phyloP scores from a whole-genome alignment of 176 grass and related monocot species.

The Musa schizocarpa region DNA sequence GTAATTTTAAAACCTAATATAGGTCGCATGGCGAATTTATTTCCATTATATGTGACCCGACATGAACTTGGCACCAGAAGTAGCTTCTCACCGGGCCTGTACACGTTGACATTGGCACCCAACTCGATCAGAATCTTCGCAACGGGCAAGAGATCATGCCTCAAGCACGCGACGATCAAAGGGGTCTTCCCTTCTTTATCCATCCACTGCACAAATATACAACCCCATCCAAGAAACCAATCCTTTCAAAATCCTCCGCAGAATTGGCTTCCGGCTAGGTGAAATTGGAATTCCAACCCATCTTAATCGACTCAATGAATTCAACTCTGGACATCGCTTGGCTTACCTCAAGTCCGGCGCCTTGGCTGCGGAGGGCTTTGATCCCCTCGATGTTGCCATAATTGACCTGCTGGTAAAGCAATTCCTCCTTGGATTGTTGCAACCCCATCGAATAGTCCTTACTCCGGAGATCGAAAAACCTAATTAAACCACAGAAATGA shows the following conservation, averaged over 20 bases:
- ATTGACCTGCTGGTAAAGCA: slow-evolving; percentile 85
- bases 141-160: slow-evolving; percentile 59
- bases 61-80: neutral
- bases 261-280: neutral
- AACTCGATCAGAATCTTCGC: slow-evolving; percentile 53
- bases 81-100: slow-evolving; percentile 50
- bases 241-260: neutral
- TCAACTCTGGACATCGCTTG: neutral
- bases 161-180: slow-evolving; percentile 69
- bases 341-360: slow-evolving; percentile 62
- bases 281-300: neutral
- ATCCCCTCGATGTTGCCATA: slow-evolving; percentile 83
- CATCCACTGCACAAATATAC: slow-evolving; percentile 56
- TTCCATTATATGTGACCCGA: neutral
- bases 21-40: neutral
- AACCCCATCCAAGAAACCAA: neutral
- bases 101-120: slow-evolving; percentile 82
- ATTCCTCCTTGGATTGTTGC: slow-evolving; percentile 84
- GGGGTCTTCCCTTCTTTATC: slow-evolving; percentile 94
- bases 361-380: slow-evolving; percentile 42
- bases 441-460: slow-evolving; percentile 37
- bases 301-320: neutral
- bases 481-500: neutral
- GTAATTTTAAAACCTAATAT: neutral
- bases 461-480: neutral